Conservation (phyloP, 257 asterid species). For the Penstemon davidsonii region DNA sequence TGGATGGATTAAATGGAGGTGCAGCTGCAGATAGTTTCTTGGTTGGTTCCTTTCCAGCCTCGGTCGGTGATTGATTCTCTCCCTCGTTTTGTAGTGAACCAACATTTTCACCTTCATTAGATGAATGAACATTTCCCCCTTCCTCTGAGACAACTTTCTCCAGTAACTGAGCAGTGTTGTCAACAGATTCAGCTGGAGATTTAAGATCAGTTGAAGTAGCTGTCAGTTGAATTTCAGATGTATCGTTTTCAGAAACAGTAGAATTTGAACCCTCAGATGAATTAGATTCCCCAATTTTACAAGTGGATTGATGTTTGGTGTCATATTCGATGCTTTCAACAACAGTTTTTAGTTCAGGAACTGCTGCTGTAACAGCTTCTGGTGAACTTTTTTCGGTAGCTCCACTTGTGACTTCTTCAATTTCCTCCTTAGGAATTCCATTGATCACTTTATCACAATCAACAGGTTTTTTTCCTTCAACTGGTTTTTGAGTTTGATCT, state of each 20-base stretch:
- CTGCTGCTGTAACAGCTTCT: slow-evolving; percentile 18
- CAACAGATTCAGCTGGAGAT: slow-evolving; percentile 22
- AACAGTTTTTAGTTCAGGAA: slow-evolving; percentile 29
- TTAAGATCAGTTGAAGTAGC: slow-evolving; percentile 30
- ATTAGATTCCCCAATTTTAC: slow-evolving; percentile 31
- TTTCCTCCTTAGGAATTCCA: slow-evolving; percentile 27
- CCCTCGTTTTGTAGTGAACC: slow-evolving; percentile 35
- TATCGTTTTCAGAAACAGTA: slow-evolving; percentile 7
- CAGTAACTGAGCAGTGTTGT: slow-evolving; percentile 22
- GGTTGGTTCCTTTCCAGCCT: slow-evolving; percentile 56
- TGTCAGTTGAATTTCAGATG: slow-evolving; percentile 17
- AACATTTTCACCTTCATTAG: slow-evolving; percentile 26
- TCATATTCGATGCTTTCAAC: slow-evolving; percentile 34
- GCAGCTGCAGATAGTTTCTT: slow-evolving; percentile 87
- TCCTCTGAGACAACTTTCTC: slow-evolving; percentile 32
- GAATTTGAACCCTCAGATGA: slow-evolving; percentile 29
- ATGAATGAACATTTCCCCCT: slow-evolving; percentile 20
- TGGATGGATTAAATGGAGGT: slow-evolving; percentile 74
- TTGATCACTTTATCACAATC: slow-evolving; percentile 28
- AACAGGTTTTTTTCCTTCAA: slow-evolving; percentile 34
- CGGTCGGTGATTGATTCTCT: slow-evolving; percentile 40
- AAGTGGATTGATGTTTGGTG: slow-evolving; percentile 16
- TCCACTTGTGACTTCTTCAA: slow-evolving; percentile 26
- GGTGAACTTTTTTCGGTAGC: slow-evolving; percentile 29
- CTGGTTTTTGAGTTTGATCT: slow-evolving; percentile 28